phyloP scores from a whole-genome alignment of 257 asterid genomes.

The Knoxia roxburghii region DNA sequence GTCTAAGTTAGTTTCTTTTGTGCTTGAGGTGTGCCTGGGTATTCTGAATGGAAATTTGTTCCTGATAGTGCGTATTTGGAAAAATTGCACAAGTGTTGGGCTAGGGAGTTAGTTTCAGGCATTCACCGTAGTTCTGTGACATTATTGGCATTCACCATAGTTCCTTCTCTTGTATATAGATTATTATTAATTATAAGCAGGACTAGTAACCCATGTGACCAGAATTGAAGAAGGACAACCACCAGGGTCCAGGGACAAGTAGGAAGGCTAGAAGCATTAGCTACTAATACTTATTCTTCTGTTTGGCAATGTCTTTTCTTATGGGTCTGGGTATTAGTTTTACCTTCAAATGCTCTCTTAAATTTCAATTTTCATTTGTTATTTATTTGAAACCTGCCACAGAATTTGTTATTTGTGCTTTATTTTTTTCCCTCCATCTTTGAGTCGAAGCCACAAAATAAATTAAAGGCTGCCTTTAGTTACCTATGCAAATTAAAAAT shows the following conservation, averaged over 20 bases:
- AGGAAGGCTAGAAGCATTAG: neutral
- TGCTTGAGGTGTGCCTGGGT: neutral
- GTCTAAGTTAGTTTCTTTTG: neutral
- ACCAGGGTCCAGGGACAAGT: neutral
- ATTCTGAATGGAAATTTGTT: neutral
- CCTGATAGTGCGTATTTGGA: neutral
- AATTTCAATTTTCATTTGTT: neutral
- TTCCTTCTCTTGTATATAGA: neutral
- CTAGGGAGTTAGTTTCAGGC: neutral
- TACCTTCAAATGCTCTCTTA: neutral
- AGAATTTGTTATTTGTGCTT: neutral
- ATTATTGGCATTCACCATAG: too few species aligned
- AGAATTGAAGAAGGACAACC: neutral
- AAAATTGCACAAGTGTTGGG: neutral
- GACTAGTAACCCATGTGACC: neutral
- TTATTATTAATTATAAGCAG: neutral
- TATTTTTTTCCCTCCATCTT: neutral
- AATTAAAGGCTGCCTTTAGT: neutral
- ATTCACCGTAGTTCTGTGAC: neutral
- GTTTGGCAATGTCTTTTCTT: neutral
- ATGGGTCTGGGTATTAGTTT: neutral
- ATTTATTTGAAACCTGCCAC: neutral
- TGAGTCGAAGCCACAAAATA: neutral
- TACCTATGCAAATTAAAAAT: neutral
- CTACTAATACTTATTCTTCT: neutral